Conservation (phyloP, 306 rosid species). For the Carpinus viminea region DNA sequence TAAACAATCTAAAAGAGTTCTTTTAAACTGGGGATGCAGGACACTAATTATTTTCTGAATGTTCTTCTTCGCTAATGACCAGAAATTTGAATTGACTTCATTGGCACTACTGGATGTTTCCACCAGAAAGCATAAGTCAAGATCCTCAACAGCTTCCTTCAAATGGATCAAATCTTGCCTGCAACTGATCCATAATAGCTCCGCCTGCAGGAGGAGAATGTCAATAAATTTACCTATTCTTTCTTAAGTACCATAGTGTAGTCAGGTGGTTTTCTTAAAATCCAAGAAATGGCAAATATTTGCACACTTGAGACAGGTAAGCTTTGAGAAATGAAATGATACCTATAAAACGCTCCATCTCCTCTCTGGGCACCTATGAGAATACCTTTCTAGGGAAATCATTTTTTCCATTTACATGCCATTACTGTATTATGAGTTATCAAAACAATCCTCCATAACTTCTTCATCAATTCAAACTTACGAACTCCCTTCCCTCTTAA, state of each 20-base stretch:
- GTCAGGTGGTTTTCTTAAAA: background rate
- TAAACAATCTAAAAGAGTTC: slow-evolving; percentile 60
- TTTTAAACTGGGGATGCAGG: slow-evolving; percentile 55
- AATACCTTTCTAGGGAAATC: background rate
- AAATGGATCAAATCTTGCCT: slow-evolving; percentile 56
- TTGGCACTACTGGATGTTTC: slow-evolving; percentile 34
- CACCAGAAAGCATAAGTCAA: slow-evolving; percentile 42
- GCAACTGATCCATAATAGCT: slow-evolving; percentile 60
- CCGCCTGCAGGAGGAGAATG: slow-evolving; percentile 61
- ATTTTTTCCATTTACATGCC: background rate
- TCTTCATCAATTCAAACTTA: background rate
- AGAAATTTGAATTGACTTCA: slow-evolving; percentile 37
- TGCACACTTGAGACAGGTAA: background rate
- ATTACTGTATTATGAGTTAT: background rate
- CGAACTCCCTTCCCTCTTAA: background rate
- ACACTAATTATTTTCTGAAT: slow-evolving; percentile 43
- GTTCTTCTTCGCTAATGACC: slow-evolving; percentile 40
- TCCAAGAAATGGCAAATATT: background rate
- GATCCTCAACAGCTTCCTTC: slow-evolving; percentile 43
- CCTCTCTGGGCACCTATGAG: background rate
- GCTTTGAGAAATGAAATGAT: background rate
- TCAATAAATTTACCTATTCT: slow-evolving; percentile 32
- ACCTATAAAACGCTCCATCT: background rate
- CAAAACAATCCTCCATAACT: background rate
- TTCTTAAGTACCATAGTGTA: slow-evolving; percentile 15